Conservation (phyloP, 495 filamentous ascomycete species). For the Penicillium desertorum region DNA sequence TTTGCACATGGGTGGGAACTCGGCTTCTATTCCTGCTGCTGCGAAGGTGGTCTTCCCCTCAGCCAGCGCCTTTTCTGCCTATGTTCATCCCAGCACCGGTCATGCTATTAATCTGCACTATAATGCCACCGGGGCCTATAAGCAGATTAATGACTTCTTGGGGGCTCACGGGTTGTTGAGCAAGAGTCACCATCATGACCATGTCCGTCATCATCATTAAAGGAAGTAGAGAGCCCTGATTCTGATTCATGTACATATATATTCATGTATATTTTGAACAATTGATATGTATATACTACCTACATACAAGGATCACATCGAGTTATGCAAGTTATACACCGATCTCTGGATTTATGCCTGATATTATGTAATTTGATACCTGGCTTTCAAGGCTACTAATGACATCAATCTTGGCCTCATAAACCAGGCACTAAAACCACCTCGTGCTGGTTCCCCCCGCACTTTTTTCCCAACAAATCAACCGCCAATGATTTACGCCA, state of each 20-base stretch:
- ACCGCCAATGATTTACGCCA: background rate
- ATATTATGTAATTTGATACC: background rate
- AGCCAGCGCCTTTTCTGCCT: slow-evolving; percentile 41
- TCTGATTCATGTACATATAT: background rate
- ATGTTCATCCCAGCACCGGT: slow-evolving; percentile 49
- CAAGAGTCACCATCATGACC: slow-evolving; percentile 1
- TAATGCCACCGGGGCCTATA: slow-evolving; percentile 45
- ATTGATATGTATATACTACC: background rate
- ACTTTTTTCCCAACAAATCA: slow-evolving; percentile 1
- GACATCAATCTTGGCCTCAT: background rate
- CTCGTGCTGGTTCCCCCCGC: slow-evolving; percentile 2
- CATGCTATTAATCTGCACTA: slow-evolving; percentile 55
- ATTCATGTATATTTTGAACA: background rate
- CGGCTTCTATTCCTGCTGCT: slow-evolving; percentile 42
- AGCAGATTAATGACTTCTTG: slow-evolving; percentile 19
- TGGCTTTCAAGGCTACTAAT: background rate
- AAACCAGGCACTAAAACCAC: background rate
- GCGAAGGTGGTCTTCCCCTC: slow-evolving; percentile 40
- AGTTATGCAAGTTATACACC: background rate
- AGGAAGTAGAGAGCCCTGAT: background rate
- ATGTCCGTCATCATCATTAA: background rate
- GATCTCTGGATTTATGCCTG: background rate
- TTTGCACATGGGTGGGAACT: slow-evolving; percentile 30
- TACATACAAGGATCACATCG: background rate
- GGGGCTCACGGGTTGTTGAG: slow-evolving; percentile 3